phyloP scores from a whole-genome alignment of 176 grass and related monocot genomes.

The Lolium perenne region DNA sequence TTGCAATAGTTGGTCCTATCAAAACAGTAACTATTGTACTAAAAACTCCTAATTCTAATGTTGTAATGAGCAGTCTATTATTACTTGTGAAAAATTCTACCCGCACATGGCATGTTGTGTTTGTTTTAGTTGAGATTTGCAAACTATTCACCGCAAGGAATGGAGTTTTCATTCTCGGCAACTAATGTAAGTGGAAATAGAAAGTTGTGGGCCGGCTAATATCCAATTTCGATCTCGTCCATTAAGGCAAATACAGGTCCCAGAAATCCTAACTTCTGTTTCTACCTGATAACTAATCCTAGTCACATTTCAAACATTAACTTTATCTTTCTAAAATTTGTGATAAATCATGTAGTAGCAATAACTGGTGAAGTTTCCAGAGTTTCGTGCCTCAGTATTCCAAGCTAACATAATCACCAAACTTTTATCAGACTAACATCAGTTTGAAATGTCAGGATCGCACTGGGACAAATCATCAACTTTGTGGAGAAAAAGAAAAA shows the following conservation, averaged over 20 bases:
- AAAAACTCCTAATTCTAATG: too few relatives aligned
- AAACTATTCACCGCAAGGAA: too few relatives aligned
- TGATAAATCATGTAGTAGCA: not conserved
- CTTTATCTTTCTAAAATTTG: not conserved
- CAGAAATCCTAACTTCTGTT: not conserved
- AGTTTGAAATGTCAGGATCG: constrained; percentile 6
- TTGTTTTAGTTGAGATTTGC: too few relatives aligned
- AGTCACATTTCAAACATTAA: not conserved
- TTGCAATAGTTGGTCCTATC: too few relatives aligned
- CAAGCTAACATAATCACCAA: not conserved
- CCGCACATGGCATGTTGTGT: too few relatives aligned
- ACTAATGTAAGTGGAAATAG: not conserved
- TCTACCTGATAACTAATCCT: not conserved
- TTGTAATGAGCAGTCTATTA: too few relatives aligned
- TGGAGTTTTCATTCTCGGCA: too few relatives aligned
- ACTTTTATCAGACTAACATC: constrained; percentile 1
- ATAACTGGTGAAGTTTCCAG: not conserved
- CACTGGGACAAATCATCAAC: constrained; percentile 24
- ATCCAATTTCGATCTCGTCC: not conserved
- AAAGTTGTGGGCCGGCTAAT: not conserved
- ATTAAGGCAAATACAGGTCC: not conserved
- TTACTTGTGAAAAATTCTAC: too few relatives aligned
- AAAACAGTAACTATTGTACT: too few relatives aligned
- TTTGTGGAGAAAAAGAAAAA: not conserved
- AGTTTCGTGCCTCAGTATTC: not conserved